phyloP scores from a whole-genome alignment of 1,284 basidiomycete genomes.

The Fistulina hepatica region DNA sequence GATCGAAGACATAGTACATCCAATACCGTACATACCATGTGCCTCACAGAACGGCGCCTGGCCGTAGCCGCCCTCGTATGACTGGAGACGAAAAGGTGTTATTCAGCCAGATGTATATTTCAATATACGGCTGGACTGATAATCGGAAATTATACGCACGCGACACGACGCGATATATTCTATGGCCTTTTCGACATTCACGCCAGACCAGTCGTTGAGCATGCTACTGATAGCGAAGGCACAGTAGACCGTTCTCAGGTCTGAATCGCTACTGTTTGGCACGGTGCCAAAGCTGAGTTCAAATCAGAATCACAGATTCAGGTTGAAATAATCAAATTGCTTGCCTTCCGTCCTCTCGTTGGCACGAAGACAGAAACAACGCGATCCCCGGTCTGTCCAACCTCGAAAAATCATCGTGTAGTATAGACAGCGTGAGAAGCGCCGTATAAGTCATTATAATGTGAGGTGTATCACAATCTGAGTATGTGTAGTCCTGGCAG shows the following conservation, averaged over 20 bases:
- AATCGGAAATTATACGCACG: slow-evolving; percentile 33
- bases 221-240: slow-evolving; percentile 76
- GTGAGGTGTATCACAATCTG: slow-evolving; percentile 58
- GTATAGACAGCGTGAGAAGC: slow-evolving; percentile 66
- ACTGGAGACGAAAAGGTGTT: slow-evolving; percentile 33
- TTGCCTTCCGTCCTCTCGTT: slow-evolving; percentile 75
- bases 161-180: slow-evolving; percentile 58
- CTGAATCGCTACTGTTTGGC: slow-evolving; percentile 54
- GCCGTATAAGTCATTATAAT: slow-evolving; percentile 93
- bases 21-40: slow-evolving; percentile 43
- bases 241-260: slow-evolving; percentile 80
- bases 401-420: slow-evolving; percentile 67
- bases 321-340: slow-evolving; percentile 11
- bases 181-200: slow-evolving; percentile 52
- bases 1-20: not conserved
- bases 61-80: slow-evolving; percentile 89
- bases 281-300: slow-evolving; percentile 63
- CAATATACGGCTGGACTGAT: not conserved
- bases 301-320: no score
- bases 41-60: slow-evolving; percentile 77
- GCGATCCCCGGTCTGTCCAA: slow-evolving; percentile 58
- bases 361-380: slow-evolving; percentile 57
- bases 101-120: not conserved
- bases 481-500: slow-evolving; percentile 32
- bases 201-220: slow-evolving; percentile 67